A percentile compares a stretch with the other conserved stretches of the same genome.
These are phyloP conservation scores for Cytospora piceae DNA, from an alignment of 2,329 filamentous ascomycete species.

Conservation along the genomic window DNA sequence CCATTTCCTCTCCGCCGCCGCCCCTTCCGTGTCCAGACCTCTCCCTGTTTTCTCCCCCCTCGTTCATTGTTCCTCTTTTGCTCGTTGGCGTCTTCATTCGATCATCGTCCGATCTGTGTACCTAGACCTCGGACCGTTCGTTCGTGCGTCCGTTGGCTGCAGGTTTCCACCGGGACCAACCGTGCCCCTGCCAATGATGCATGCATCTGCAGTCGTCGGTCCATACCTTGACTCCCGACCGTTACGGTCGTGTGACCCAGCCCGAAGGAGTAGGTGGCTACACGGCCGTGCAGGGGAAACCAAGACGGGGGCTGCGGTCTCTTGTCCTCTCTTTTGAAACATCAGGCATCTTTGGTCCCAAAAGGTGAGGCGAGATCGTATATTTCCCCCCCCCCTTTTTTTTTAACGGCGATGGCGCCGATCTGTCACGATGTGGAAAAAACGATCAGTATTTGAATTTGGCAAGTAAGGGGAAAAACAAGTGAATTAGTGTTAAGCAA, in stretches of 20 bases:
- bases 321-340: conserved; percentile 5
- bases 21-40: background rate
- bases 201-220: conserved; percentile 10
- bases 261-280: conserved; percentile 18
- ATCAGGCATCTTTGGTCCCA: conserved; percentile 13
- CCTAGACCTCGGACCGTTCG: background rate
- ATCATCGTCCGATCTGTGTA: background rate
- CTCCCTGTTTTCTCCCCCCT: background rate
- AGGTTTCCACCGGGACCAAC: background rate
- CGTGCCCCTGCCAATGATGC: background rate
- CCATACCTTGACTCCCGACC: conserved; percentile 15
- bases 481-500: conserved; percentile 30
- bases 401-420: conserved; percentile 30
- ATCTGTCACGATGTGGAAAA: conserved; percentile 33
- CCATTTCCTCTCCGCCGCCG: background rate
- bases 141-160: background rate
- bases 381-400: background rate
- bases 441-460: conserved; percentile 31
- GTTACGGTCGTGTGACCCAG: conserved; percentile 16
- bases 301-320: background rate
- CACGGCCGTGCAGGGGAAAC: conserved; percentile 2
- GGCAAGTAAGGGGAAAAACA: conserved; percentile 8
- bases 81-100: background rate
- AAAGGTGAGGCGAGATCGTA: conserved; percentile 12
- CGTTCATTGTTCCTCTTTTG: background rate